Evolutionary conservation across 2,329 filamentous ascomycete genomes (phyloP), one percentile per base, ranked within the genome.

Genomic region (Nemania sp.): DNA sequence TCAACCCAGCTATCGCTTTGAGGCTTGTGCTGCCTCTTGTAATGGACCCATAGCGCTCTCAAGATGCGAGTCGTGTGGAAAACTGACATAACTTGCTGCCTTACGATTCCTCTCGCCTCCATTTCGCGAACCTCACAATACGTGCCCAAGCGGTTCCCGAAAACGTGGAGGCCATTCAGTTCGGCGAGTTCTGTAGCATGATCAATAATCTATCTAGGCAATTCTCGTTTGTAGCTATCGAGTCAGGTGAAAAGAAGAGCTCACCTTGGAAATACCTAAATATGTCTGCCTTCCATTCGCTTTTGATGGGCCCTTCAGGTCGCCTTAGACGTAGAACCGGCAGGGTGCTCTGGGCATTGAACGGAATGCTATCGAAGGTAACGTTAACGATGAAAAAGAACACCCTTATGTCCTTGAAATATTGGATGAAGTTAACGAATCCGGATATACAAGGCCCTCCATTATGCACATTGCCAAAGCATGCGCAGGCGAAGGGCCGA

Each of bases 331-430:
- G n/a, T n/a, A n/a, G n/a, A n/a, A n/a, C n/a, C n/a, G n/a, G n/a
- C n/a, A n/a, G n/a, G n/a, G n/a, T n/a, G n/a, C n/a, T n/a, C n/a
- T n/a, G n/a, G n/a, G n/a, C n/a, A n/a, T n/a, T n/a, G n/a, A n/a
- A n/a, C n/a, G n/a, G n/a, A n/a, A n/a, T n/a, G n/a, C n/a, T n/a
- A n/a, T 32, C 29, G 29, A 73, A 11, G 32, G 71, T 68, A 11
- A 51, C 18, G 5, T 32, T 8, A 32, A 32, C 29, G 7, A 80
- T 66, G 49, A 81, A 59, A 65, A 77, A 80, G 38, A 80, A 71
- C 5, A 64, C 47, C 54, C 77, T 57, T 0, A 81, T 60, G 22
- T 74, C 52, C 0, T 59, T 38, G 38, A 81, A 79, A 78, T 75
- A 11, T 66, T 41, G 4, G 49, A 67, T 15, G 76, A 59, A 61